Conservation (phyloP, 1,284 basidiomycete genomes). For the Pseudozyma sp. region DNA sequence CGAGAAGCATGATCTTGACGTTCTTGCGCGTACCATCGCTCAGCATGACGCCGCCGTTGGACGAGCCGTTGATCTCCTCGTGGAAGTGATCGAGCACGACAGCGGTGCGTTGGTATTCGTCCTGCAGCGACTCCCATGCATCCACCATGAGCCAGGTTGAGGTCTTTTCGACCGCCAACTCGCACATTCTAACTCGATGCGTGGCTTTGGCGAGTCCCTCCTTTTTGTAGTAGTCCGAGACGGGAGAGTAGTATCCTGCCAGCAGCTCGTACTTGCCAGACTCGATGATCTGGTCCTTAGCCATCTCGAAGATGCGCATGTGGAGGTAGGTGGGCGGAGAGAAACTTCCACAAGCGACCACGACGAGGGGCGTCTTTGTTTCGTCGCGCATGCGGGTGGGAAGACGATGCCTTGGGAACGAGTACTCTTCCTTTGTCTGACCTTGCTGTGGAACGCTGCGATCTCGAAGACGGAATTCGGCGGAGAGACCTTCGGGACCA, state of each 20-base stretch:
- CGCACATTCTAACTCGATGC: slow-evolving; percentile 69
- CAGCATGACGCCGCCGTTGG: slow-evolving; percentile 59
- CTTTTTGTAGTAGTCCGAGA: slow-evolving; percentile 71
- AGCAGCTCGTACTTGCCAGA: slow-evolving; percentile 92
- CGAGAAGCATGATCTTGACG: slow-evolving; percentile 86
- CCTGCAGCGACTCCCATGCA: slow-evolving; percentile 93
- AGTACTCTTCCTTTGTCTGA: slow-evolving; percentile 60
- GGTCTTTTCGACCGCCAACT: slow-evolving; percentile 67
- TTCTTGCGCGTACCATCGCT: slow-evolving; percentile 57
- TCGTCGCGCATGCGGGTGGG: slow-evolving; percentile 66
- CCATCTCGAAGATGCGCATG: slow-evolving; percentile 96
- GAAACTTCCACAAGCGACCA: slow-evolving; percentile 73
- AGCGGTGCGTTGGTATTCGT: slow-evolving; percentile 90
- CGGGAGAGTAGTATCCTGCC: slow-evolving; percentile 92
- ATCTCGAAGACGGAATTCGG: slow-evolving; percentile 17
- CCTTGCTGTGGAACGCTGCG: slow-evolving; percentile 54
- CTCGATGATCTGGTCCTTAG: slow-evolving; percentile 91
- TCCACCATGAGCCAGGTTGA: slow-evolving; percentile 81
- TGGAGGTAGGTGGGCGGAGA: slow-evolving; percentile 74
- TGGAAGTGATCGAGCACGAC: slow-evolving; percentile 96
- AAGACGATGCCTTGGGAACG: slow-evolving; percentile 64
- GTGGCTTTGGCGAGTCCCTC: slow-evolving; percentile 65
- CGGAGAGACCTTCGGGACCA: slow-evolving; percentile 22
- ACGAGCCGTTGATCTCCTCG: slow-evolving; percentile 82
- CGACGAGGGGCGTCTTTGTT: slow-evolving; percentile 65